Evolutionary conservation across 805 yeast species (phyloP).

Genomic region (Saccharomycopsis fermentans): DNA sequence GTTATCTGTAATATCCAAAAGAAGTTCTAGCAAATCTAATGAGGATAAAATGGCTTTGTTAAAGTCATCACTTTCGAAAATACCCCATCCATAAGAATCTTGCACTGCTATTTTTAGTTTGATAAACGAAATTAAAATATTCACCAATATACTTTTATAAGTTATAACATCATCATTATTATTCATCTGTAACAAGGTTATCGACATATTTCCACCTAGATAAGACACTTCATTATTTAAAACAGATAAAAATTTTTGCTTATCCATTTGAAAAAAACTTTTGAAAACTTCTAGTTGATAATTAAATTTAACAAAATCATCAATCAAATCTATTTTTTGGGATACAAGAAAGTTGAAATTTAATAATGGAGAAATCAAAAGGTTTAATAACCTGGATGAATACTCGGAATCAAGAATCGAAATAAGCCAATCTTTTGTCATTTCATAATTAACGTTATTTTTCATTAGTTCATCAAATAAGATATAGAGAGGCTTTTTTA

Average conservation of each 20-base stretch:
- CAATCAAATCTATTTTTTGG: slow-evolving; percentile 26
- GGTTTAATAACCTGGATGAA: slow-evolving; percentile 48
- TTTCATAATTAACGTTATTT: slow-evolving; percentile 30
- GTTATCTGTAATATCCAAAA: slow-evolving; percentile 49
- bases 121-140: slow-evolving; percentile 39
- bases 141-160: slow-evolving; percentile 46
- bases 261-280: slow-evolving; percentile 40
- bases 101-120: slow-evolving; percentile 19
- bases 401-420: slow-evolving; percentile 40
- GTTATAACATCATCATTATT: slow-evolving; percentile 39
- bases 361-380: slow-evolving; percentile 47
- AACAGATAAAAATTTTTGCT: slow-evolving; percentile 33
- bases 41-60: slow-evolving; percentile 32
- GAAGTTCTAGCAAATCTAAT: slow-evolving; percentile 34
- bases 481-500: slow-evolving; percentile 55
- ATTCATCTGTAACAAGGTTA: neutral
- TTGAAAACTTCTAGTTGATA: slow-evolving; percentile 49
- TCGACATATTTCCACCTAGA: slow-evolving; percentile 29
- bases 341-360: slow-evolving; percentile 27
- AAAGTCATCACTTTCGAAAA: slow-evolving; percentile 28
- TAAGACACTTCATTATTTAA: slow-evolving; percentile 52
- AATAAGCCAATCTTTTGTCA: slow-evolving; percentile 41
- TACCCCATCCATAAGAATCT: slow-evolving; percentile 16
- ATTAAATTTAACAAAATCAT: slow-evolving; percentile 53
- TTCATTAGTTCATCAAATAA: slow-evolving; percentile 54